These are phyloP conservation scores for Coelastrella sp. DNA, from an alignment of 139 green algal species.

Conservation along the genomic window DNA sequence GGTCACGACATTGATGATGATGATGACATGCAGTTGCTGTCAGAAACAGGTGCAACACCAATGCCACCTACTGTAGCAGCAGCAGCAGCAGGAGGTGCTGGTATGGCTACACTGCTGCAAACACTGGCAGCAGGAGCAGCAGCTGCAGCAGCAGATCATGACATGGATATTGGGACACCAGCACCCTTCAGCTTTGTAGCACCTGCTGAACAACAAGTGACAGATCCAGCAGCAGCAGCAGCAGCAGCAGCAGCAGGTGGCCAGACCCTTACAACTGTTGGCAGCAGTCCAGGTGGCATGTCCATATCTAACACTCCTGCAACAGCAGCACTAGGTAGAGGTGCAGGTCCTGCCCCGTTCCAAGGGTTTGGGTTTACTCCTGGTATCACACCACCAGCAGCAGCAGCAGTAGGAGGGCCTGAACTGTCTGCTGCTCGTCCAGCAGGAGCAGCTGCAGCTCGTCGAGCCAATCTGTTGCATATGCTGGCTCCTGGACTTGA, in stretches of 20 bases:
- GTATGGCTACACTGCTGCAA: not conserved
- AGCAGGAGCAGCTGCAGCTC: not conserved
- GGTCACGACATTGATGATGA: not conserved
- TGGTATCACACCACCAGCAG: not conserved
- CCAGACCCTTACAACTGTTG: too few species aligned
- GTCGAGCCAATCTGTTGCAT: conserved; percentile 3
- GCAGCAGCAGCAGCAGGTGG: conserved; percentile 18
- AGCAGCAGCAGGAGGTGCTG: not conserved
- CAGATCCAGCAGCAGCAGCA: not conserved
- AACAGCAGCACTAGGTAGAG: not conserved
- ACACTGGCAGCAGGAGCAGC: not conserved
- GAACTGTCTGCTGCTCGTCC: not conserved
- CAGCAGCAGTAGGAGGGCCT: not conserved
- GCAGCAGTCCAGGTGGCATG: not conserved
- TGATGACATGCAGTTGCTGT: conserved; percentile 31
- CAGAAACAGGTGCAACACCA: not conserved
- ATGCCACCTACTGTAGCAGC: not conserved
- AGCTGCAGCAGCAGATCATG: not conserved
- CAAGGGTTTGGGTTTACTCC: not conserved
- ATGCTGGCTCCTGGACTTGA: not conserved
- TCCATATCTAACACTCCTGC: not conserved
- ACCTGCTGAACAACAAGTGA: not conserved
- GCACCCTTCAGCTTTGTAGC: not conserved
- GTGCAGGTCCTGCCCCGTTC: not conserved
- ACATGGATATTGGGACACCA: conserved; percentile 8